Base-by-base conservation (phyloP, 306 rosid genomes). In the Acmispon strigosus region DNA sequence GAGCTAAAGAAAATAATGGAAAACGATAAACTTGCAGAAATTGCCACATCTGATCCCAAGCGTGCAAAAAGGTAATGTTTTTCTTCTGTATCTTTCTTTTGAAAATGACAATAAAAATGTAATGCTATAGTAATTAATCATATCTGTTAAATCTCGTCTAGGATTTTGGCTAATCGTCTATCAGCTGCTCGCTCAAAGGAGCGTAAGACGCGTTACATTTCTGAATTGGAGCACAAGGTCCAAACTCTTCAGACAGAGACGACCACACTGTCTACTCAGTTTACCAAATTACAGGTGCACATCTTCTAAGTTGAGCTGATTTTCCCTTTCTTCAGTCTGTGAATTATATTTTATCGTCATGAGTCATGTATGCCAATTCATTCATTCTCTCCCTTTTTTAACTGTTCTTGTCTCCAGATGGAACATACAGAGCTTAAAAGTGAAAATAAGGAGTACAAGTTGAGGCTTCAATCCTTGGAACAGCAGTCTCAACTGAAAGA, bases 171-270 rank as follows among this genome's bases (percentile, higher is more conserved):
- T 48, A 91, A 91, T 85, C 92, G 96, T 42, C 89, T 82, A 66
- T 91, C 97, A 24, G 97, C 97, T 73, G 97, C 97, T 49, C 97
- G 97, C 34, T 91, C 97, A 36, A 91, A 91, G 82, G 97, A 91
- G 73, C 75, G 96, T 53, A 87, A 86, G 76, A 79, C 69, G 72
- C 86, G 83, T 4, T 89, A 91, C 82, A 91, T 89, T 66, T 72
- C 84, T 59, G 97, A 91, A 80, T 76, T 91, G 76, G 97, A 91
- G 83, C 97, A 87, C 60, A 91, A 87, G 83, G 96, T 89, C 70
- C 97, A 89, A 79, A 91, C 92, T 59, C 92, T 91, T 79, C 96
- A 87, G 89, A 80, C 97, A 54, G 96, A 91, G 79, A 91, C 96
- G 55, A 87, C 93, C 55, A 82, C 88, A 37, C 73, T 91, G 81